Evolutionary conservation across 1,284 basidiomycete genomes (phyloP), one percentile per base, ranked within the genome.

Genomic region (Ustilago bromivora): DNA sequence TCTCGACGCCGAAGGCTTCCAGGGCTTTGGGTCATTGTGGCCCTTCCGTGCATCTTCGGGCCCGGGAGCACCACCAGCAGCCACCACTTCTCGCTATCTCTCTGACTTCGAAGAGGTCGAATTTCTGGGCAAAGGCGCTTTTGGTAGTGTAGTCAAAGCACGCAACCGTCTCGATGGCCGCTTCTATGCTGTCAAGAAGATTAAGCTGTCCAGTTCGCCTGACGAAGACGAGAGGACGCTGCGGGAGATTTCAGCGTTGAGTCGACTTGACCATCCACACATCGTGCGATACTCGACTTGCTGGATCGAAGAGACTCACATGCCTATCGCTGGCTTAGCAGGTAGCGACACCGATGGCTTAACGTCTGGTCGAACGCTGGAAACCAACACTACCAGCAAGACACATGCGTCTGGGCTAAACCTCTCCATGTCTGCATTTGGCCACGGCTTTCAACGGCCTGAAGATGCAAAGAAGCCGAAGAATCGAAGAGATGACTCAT

Each of bases 121-220:
- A 51, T 84, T 85, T 56, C 76, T 87, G 8, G 95, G 96, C 1
- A 93, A 92, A 84, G 95, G 95, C 0, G 95, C 93, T 0, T 98
- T 96, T 85, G 95, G 95, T 0, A 93, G 93, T 28, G 96, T 98
- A 0, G 94, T 97, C 52, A 98, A 98, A 86, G 95, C 95, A 1
- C 89, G 92, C 61, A 96, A 98, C 84, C 93, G 91, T 87, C 86
- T 89, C 1, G 89, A 90, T 67, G 88, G 87, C 6, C 76, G 83
- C 41, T 78, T 81, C 55, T 86, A 80, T 53, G 92, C 93, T 4
- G 90, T 93, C 76, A 97, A 98, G 88, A 96, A 97, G 87, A 92
- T 98, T 82, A 91, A 92, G 63, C 89, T 98, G 17, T 82, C 85
- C 11, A 91, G 91, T 56, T 91, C 91, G 0, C 89, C 89, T 51